Evolutionary conservation across 2,329 filamentous ascomycete genomes (phyloP).

Genomic region (Orbilia oligospora): DNA sequence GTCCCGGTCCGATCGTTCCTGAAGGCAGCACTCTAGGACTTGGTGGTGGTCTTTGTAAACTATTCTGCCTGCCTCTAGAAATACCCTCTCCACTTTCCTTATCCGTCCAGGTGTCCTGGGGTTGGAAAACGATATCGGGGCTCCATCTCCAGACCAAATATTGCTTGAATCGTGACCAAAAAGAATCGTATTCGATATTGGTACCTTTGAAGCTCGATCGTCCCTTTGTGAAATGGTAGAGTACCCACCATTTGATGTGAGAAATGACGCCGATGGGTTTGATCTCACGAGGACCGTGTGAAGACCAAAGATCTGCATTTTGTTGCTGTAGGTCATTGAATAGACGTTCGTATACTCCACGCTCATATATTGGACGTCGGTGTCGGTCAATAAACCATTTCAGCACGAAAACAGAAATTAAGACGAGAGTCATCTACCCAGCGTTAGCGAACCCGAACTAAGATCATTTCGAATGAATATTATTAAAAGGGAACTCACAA

Average conservation of each 20-base stretch:
- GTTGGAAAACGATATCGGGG: constrained; percentile 40
- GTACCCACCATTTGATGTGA: constrained; percentile 69
- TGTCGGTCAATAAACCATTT: constrained; percentile 63
- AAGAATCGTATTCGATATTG: constrained; percentile 67
- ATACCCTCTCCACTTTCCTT: constrained; percentile 45
- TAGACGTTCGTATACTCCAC: constrained; percentile 71
- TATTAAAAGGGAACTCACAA: constrained; percentile 64
- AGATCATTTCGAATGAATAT: neutral
- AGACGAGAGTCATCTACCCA: constrained; percentile 67
- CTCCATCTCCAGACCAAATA: constrained; percentile 62
- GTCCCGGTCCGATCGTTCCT: neutral
- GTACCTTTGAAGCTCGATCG: constrained; percentile 55
- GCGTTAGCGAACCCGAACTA: neutral
- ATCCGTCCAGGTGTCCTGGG: constrained; percentile 49
- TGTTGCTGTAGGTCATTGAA: constrained; percentile 69
- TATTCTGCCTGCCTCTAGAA: constrained; percentile 40
- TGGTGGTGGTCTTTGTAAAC: constrained; percentile 16
- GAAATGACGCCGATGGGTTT: constrained; percentile 67
- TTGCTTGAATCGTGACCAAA: constrained; percentile 63
- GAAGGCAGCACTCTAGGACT: constrained; percentile 6
- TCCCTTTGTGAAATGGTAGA: constrained; percentile 69
- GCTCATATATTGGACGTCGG: constrained; percentile 63
- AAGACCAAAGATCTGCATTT: constrained; percentile 70
- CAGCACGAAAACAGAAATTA: constrained; percentile 68
- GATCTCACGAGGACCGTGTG: constrained; percentile 69